A percentile compares a stretch with the other conserved stretches of the same genome.
Conservation (phyloP, 768 basidiomycete species). For the Mycena rosella region DNA sequence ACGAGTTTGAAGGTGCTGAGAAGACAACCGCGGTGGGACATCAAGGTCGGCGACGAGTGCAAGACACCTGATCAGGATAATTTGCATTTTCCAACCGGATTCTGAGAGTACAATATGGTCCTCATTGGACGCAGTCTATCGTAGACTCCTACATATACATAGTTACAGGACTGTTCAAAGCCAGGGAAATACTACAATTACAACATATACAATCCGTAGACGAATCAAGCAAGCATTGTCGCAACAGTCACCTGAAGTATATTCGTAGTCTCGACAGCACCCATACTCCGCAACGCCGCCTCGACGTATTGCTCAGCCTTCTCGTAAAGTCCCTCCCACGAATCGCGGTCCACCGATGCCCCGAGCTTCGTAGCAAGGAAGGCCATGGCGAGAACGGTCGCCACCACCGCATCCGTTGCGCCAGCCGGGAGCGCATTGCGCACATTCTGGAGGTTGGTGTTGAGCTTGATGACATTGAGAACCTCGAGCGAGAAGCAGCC, state of each 20-base stretch:
- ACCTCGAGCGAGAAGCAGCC: conserved; percentile 29
- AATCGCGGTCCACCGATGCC: conserved; percentile 15
- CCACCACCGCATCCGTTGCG: conserved; percentile 15
- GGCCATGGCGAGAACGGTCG: conserved; percentile 29
- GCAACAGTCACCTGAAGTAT: conserved; percentile 19
- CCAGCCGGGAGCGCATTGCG: conserved; percentile 10
- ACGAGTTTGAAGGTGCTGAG: background rate
- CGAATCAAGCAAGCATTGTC: conserved; percentile 11
- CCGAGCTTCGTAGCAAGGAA: conserved; percentile 25
- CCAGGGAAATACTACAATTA: too few species aligned
- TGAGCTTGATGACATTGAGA: conserved; percentile 24
- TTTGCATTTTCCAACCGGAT: background rate
- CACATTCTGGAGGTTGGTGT: background rate
- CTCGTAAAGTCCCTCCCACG: conserved; percentile 32
- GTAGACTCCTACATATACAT: too few species aligned
- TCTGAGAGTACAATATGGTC: too few species aligned
- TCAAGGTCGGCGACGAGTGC: conserved; percentile 4
- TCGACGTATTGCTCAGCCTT: conserved; percentile 29
- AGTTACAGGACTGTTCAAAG: too few species aligned
- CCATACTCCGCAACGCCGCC: conserved; percentile 13
- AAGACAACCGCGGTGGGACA: conserved; percentile 2
- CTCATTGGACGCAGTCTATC: too few species aligned
- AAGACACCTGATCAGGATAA: background rate
- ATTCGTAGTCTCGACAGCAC: conserved; percentile 7
- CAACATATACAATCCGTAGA: background rate